Conservation (phyloP, 1,284 basidiomycete genomes). For the Ceratobasidium sp. region DNA sequence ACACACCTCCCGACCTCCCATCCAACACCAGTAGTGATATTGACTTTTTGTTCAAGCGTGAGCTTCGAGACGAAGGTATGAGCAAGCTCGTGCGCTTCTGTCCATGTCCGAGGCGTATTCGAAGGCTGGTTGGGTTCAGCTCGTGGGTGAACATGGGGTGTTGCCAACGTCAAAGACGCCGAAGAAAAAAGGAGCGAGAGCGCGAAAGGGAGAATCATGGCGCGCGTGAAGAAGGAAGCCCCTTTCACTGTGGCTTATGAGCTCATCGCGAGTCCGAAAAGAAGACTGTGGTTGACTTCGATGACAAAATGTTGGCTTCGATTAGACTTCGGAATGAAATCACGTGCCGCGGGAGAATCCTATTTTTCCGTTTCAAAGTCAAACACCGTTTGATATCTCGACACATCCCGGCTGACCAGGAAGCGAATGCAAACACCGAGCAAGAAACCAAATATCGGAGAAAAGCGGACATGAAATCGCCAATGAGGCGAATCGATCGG, state of each 20-base stretch:
- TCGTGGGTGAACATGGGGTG: background rate
- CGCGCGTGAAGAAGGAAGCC: background rate
- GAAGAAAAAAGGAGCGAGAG: background rate
- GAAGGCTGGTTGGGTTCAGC: constrained; percentile 42
- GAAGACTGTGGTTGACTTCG: background rate
- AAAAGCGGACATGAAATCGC: too few relatives aligned
- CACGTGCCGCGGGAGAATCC: constrained; percentile 5
- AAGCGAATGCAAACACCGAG: too few relatives aligned
- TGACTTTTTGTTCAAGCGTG: constrained; percentile 49
- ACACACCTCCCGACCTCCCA: constrained; percentile 47
- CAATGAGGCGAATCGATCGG: too few relatives aligned
- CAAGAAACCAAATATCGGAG: too few relatives aligned
- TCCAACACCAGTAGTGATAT: constrained; percentile 48
- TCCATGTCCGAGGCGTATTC: constrained; percentile 41
- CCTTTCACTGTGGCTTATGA: background rate
- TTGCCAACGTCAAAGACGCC: background rate
- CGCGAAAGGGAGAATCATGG: background rate
- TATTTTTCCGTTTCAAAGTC: too few relatives aligned
- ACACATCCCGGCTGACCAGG: too few relatives aligned
- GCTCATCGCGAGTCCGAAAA: too few relatives aligned
- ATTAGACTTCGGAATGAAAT: background rate
- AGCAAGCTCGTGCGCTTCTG: constrained; percentile 28
- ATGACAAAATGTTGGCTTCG: background rate
- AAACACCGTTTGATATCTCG: too few relatives aligned
- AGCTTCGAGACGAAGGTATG: constrained; percentile 39